phyloP scores from a whole-genome alignment of 805 yeast species.

The Lachancea mirantina region DNA sequence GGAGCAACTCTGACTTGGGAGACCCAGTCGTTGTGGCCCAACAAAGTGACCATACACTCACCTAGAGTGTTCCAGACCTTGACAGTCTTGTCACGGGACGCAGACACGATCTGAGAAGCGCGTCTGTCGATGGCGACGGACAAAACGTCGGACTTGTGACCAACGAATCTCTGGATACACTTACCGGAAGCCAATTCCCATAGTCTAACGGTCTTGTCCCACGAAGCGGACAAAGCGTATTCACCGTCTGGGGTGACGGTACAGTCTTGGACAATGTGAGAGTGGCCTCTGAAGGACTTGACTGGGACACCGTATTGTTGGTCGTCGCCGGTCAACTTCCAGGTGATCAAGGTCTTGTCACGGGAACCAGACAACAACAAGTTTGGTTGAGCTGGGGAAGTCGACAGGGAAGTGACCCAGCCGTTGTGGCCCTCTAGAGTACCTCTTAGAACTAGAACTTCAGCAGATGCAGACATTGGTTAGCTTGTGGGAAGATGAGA shows the following conservation, averaged over 20 bases:
- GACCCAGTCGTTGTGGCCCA: slow-evolving; percentile 99
- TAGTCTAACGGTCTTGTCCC: slow-evolving; percentile 98
- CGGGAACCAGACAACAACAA: slow-evolving; percentile 96
- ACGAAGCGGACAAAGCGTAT: slow-evolving; percentile 96
- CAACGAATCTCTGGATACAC: slow-evolving; percentile 90
- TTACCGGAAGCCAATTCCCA: slow-evolving; percentile 96
- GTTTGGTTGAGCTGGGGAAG: slow-evolving; percentile 97
- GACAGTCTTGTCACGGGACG: slow-evolving; percentile 98
- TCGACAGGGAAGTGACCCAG: slow-evolving; percentile 98
- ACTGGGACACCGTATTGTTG: slow-evolving; percentile 97
- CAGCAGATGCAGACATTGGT: slow-evolving; percentile 65
- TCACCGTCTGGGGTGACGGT: slow-evolving; percentile 96
- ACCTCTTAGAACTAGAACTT: slow-evolving; percentile 99
- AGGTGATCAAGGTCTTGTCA: slow-evolving; percentile 96
- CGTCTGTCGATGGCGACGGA: slow-evolving; percentile 93
- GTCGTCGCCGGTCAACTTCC: slow-evolving; percentile 96
- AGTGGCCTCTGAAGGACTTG: slow-evolving; percentile 96
- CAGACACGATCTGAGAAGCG: slow-evolving; percentile 97
- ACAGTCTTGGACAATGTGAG: slow-evolving; percentile 97
- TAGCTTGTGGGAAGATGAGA: background rate
- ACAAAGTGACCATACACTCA: slow-evolving; percentile 88
- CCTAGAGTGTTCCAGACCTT: slow-evolving; percentile 99
- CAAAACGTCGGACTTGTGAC: slow-evolving; percentile 96
- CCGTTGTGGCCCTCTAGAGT: slow-evolving; percentile 96
- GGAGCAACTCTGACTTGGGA: slow-evolving; percentile 97